phyloP scores from a whole-genome alignment of 2,329 filamentous ascomycete species.

The Colletotrichum lupini region DNA sequence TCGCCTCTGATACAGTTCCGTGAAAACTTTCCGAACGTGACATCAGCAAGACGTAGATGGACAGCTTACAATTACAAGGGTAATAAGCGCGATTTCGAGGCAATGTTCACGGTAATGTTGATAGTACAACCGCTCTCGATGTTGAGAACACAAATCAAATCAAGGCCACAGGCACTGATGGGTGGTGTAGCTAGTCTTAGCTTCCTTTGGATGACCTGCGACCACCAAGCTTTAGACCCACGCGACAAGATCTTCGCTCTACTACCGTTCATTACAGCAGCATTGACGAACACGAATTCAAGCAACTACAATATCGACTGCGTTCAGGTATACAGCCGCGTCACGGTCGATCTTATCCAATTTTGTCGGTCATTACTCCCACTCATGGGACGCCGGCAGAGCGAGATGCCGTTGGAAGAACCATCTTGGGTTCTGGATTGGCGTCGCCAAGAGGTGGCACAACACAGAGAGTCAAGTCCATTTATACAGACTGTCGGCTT shows the following conservation, averaged over 20 bases:
- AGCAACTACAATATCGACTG: background rate
- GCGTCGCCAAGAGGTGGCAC: too few species aligned
- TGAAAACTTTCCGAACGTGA: too few species aligned
- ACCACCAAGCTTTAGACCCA: background rate
- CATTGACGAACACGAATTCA: accelerated
- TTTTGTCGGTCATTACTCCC: background rate
- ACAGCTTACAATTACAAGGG: background rate
- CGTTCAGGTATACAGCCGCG: background rate
- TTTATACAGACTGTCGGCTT: too few species aligned
- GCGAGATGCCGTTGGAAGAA: too few species aligned
- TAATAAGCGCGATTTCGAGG: too few species aligned
- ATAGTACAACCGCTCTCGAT: background rate
- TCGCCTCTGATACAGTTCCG: background rate
- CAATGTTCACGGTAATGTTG: background rate
- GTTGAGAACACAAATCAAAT: background rate
- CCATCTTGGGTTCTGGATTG: too few species aligned
- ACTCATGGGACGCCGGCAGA: background rate
- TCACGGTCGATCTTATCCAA: background rate
- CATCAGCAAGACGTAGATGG: background rate
- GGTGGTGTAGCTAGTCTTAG: accelerated
- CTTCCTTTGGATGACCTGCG: background rate
- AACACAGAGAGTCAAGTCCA: accelerated
- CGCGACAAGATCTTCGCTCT: background rate
- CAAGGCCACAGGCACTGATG: accelerated
- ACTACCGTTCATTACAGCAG: background rate